Conservation (phyloP, 305 asterid genomes). For the Caryopteris hybrid region DNA sequence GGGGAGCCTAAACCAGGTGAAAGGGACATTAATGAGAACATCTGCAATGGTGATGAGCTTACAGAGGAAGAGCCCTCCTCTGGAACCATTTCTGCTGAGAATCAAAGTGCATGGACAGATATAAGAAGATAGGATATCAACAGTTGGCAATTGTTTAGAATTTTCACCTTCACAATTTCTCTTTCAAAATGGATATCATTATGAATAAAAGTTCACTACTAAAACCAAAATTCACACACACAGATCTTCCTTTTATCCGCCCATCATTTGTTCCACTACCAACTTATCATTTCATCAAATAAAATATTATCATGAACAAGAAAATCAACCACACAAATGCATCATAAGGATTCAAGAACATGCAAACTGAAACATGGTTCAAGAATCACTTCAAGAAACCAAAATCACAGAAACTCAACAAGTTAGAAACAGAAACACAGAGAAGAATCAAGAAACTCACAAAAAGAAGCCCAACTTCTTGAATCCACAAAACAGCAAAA, state of each 20-base stretch:
- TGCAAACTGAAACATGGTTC: not conserved
- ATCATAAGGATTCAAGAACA: not conserved
- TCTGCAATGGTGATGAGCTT: constrained; percentile 50
- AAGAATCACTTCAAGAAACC: not conserved
- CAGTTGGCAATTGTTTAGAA: not conserved
- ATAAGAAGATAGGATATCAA: not conserved
- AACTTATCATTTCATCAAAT: not conserved
- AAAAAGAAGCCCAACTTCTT: not conserved
- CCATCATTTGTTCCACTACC: too few relatives aligned
- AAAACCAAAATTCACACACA: not conserved
- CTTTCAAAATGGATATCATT: not conserved
- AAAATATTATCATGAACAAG: not conserved
- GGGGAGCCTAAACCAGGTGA: constrained; percentile 50
- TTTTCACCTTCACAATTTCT: not conserved
- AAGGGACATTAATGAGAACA: constrained; percentile 48
- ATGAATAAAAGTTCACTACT: not conserved
- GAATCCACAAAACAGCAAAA: constrained; percentile 20
- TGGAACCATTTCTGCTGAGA: constrained; percentile 29
- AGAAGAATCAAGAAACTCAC: constrained; percentile 27
- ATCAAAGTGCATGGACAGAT: not conserved
- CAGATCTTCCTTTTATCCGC: too few relatives aligned
- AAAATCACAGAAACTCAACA: not conserved
- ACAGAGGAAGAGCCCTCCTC: constrained; percentile 50
- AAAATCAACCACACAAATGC: not conserved
- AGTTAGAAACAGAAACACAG: not conserved